These are phyloP conservation scores for Salicornia ramosissima DNA, from an alignment of 148 eudicot genomes.

Conservation along the genomic window DNA sequence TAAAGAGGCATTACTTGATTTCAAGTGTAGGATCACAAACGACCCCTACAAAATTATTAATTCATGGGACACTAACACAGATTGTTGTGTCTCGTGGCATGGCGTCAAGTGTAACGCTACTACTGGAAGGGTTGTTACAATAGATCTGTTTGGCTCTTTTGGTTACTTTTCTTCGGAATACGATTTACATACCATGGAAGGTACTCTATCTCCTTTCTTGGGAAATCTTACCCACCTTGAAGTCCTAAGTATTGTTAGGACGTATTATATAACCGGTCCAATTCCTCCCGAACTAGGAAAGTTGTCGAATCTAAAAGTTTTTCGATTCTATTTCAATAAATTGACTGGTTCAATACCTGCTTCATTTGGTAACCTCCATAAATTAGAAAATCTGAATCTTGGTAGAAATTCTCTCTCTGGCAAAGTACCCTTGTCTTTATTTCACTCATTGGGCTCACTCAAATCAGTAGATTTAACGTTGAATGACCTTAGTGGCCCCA, in stretches of 20 bases:
- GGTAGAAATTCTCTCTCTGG: constrained; percentile 45
- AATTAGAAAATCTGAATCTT: constrained; percentile 30
- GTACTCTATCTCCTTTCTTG: constrained; percentile 58
- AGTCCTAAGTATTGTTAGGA: constrained; percentile 48
- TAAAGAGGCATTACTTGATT: constrained; percentile 44
- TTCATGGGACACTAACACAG: constrained; percentile 47
- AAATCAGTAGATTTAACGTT: neutral
- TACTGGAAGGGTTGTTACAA: constrained; percentile 47
- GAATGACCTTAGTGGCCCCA: neutral
- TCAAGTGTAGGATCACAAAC: constrained; percentile 38
- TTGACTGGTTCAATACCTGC: constrained; percentile 47
- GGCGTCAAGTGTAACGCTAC: constrained; percentile 50
- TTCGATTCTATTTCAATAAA: constrained; percentile 37
- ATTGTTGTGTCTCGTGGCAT: constrained; percentile 44
- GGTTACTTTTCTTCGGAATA: no score
- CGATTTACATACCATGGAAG: constrained; percentile 39
- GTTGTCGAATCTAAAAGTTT: constrained; percentile 32
- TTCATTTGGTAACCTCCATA: constrained; percentile 33
- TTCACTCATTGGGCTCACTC: neutral
- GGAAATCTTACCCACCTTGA: constrained; percentile 45
- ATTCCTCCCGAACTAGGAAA: constrained; percentile 56
- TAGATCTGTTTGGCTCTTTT: no score
- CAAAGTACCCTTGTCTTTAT: neutral
- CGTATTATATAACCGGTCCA: constrained; percentile 37
- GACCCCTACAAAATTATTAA: constrained; percentile 44